Evolutionary conservation across 164 flowering plant species (phyloP), one percentile per base, ranked within the genome.

Genomic region (Vitis cinerea): DNA sequence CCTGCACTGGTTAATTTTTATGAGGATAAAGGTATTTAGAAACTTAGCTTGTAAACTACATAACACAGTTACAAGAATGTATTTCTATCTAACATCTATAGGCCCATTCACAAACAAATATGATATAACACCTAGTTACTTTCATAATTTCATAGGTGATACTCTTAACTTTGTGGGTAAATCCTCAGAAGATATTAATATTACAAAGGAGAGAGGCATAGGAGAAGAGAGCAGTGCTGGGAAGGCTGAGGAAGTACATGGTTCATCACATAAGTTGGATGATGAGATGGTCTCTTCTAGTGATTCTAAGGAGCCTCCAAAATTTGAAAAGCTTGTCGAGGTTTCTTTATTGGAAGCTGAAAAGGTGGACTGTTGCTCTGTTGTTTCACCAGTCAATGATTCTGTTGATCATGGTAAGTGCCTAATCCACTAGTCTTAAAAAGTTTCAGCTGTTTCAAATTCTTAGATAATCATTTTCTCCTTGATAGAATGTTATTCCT

Each of bases 391-490:
- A 61, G 30, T 49, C 27, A 12, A 9, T 65, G 23, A 44, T 50
- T 58, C 68, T 11, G 16, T 54, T 4, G 6, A 51, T 4, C 27
- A 27, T 48, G 63, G 72, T 74, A 16, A 57, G 72, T 51, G 11
- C 19, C 66, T 53, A 8, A 31, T 37, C 5, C 50, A n/a, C 44
- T 15, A 11, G 44, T 30, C 17, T 53, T 5, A 53, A 53, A 2
- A 10, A 53, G 15, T 31, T 61, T 19, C 27, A 16, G 9, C 59
- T 57, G 11, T 19, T 19, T 13, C 23, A 57, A 13, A n/a, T 57
- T 57, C 56, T 53, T 12, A 57, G 9, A 8, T 19, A n/a, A 57
- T 7, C 9, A 8, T 57, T 57, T 57, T 57, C 19, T 15, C 16
- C 56, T 53, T 1, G 59, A 17, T 19, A 57, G 59, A 57, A 57